These are phyloP conservation scores for Calocera cornea DNA, from an alignment of 768 basidiomycete genomes.

Conservation along the genomic window DNA sequence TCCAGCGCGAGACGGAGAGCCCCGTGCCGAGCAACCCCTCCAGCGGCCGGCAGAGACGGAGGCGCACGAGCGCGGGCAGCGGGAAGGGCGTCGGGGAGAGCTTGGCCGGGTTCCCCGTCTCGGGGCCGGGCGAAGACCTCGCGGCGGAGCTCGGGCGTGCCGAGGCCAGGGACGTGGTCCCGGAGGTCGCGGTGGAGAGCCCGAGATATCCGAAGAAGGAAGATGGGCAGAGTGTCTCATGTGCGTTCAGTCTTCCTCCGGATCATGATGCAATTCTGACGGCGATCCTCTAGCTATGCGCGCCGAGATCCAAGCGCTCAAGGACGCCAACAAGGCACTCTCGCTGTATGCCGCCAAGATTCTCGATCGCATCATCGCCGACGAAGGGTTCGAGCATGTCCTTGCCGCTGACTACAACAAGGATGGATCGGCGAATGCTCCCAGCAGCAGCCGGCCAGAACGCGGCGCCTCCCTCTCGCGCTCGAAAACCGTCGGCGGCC, in stretches of 20 bases:
- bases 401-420: conserved; percentile 87
- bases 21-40: not conserved
- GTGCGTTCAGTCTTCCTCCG: not conserved
- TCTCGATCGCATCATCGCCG: conserved; percentile 88
- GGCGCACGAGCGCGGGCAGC: not conserved
- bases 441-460: conserved; percentile 18
- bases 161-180: conserved; percentile 68
- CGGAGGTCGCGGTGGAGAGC: conserved; percentile 30
- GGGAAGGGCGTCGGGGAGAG: conserved; percentile 44
- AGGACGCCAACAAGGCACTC: conserved; percentile 90
- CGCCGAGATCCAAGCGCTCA: conserved; percentile 78
- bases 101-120: conserved; percentile 73
- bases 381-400: conserved; percentile 95
- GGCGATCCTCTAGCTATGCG: conserved; percentile 44
- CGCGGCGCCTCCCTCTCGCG: conserved; percentile 6
- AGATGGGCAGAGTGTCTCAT: not conserved
- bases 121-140: conserved; percentile 77
- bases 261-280: conserved; percentile 19
- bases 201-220: not conserved
- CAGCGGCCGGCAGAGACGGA: not conserved
- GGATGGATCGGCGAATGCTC: conserved; percentile 28
- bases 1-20: not conserved
- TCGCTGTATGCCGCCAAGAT: conserved; percentile 95
- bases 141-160: conserved; percentile 86
- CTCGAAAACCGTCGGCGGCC: conserved; percentile 3